These are phyloP conservation scores for Rachicladosporium sp. DNA, from an alignment of 2,329 filamentous ascomycete genomes.

Conservation along the genomic window DNA sequence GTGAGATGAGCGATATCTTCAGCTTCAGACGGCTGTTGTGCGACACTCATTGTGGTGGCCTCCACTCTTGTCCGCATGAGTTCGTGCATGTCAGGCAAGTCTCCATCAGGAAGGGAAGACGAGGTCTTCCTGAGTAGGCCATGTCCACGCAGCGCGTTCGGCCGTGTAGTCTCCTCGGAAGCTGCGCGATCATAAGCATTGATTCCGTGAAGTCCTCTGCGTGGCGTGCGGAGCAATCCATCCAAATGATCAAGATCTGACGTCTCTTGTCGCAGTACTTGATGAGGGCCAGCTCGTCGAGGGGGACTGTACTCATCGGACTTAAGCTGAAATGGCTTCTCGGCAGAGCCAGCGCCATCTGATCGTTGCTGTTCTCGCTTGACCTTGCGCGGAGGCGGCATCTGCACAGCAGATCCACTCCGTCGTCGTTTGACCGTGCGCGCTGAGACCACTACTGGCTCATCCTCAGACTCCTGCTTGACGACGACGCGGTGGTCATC, in stretches of 20 bases:
- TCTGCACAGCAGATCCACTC: conserved; percentile 8
- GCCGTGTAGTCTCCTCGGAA: too few species aligned
- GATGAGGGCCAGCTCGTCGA: conserved; percentile 7
- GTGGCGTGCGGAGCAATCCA: conserved; percentile 3
- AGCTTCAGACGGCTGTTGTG: too few species aligned
- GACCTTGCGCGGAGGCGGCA: conserved; percentile 11
- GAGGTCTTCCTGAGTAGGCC: too few species aligned
- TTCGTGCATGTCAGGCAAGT: too few species aligned
- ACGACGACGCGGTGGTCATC: too few species aligned
- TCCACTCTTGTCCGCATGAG: too few species aligned
- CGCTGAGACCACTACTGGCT: conserved; percentile 30
- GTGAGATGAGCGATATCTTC: too few species aligned
- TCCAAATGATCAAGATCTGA: conserved; percentile 31
- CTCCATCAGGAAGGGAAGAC: too few species aligned
- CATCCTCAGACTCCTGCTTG: conserved; percentile 19
- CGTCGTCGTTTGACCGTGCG: conserved; percentile 33
- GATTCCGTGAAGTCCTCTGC: not conserved
- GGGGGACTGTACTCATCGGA: conserved; percentile 29
- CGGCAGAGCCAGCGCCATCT: conserved; percentile 4
- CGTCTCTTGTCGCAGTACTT: conserved; percentile 25
- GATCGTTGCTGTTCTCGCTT: conserved; percentile 18
- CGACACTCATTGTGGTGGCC: too few species aligned
- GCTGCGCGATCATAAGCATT: too few species aligned
- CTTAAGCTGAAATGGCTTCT: conserved; percentile 23
- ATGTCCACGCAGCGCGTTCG: too few species aligned